These are phyloP conservation scores for Ilex aquifolium DNA, from an alignment of 257 asterid species.

Conservation along the genomic window DNA sequence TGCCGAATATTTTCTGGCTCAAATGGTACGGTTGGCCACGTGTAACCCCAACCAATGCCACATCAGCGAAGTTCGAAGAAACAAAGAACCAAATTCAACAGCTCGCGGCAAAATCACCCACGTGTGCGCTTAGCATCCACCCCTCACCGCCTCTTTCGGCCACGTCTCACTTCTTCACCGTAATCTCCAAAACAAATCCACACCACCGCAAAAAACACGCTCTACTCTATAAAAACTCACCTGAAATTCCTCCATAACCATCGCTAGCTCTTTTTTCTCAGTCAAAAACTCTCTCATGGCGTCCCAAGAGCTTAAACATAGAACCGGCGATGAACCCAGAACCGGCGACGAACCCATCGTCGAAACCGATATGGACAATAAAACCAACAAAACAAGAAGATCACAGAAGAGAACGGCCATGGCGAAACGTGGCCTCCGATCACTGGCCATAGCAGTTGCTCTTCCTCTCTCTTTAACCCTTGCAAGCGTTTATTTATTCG, in stretches of 20 bases:
- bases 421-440: conserved; percentile 72
- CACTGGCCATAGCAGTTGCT: conserved; percentile 54
- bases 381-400: conserved; percentile 16
- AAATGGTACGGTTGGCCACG: too few relatives aligned
- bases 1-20: too few relatives aligned
- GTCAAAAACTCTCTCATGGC: conserved; percentile 28
- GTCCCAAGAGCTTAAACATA: conserved; percentile 53
- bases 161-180: conserved; percentile 25
- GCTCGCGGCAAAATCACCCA: conserved; percentile 7
- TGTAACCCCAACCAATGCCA: too few relatives aligned
- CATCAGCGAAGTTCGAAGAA: too few relatives aligned
- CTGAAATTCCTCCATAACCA: conserved; percentile 14
- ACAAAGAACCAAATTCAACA: too few relatives aligned
- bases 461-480: conserved; percentile 51
- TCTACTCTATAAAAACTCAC: conserved; percentile 13
- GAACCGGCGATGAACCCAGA: conserved; percentile 27
- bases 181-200: not conserved
- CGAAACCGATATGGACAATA: conserved; percentile 2
- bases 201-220: conserved; percentile 26
- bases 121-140: conserved; percentile 24
- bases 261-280: not conserved
- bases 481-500: conserved; percentile 53
- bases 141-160: conserved; percentile 21
- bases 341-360: not conserved
- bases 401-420: conserved; percentile 25